Evolutionary conservation across 441 rosid genomes (phyloP), one percentile per base, ranked within the genome.

Genomic region (Biscutella laevigata): DNA sequence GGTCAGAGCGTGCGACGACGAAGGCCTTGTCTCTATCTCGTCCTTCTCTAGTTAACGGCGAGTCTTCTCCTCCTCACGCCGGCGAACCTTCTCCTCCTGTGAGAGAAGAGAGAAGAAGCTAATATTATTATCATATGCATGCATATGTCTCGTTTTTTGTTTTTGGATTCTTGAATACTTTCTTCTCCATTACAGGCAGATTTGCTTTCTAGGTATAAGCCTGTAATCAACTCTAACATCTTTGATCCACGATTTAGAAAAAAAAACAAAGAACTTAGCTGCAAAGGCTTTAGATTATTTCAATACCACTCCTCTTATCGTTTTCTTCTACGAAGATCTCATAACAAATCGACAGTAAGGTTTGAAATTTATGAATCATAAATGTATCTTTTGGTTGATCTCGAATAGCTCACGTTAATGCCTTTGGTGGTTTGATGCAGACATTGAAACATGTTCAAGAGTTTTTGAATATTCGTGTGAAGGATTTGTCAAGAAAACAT

Each of bases 251-350:
- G 86, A 86, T 59, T 67, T 92, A 49, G n/a, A n/a, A n/a, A 74
- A 76, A 66, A 68, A 73, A 34, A 75, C 64, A 27, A 89, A 86
- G 72, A 50, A 51, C 7, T 69, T 66, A 27, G 81, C 77, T 61
- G 55, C 74, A 27, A 64, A 67, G 70, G 88, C 91, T 11, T 62
- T 88, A 48, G 66, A 66, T 19, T 77, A 81, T 77, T 92, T 82
- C 76, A 81, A 81, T 43, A 76, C 59, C 61, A 84, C 95, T 0
- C 76, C 86, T 12, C 96, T 88, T 57, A 79, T 86, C 0, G 71
- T 82, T 71, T 45, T 92, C 37, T 86, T 75, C 70, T 92, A 92
- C 1, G 96, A 92, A 71, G 98, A 92, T 71, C 80, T 92, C 2
- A 21, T 84, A 5, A 77, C 59, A 60, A 75, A 85, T 62, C 72